Evolutionary conservation across 768 basidiomycete genomes (phyloP).

Genomic region (Trametes coccinea): DNA sequence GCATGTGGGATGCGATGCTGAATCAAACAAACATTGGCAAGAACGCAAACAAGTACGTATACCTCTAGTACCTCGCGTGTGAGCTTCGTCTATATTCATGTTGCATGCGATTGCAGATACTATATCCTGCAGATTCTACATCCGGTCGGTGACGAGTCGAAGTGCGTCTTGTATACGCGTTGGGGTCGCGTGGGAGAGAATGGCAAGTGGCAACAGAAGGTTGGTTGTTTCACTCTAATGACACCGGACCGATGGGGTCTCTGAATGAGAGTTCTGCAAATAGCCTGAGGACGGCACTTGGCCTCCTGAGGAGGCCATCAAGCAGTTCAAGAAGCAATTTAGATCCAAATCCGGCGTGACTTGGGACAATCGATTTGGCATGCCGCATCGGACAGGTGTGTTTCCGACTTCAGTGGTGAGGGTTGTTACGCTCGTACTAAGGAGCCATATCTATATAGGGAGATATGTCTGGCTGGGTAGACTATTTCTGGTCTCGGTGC

Average conservation of each 20-base stretch:
- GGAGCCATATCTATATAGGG: constrained; percentile 34
- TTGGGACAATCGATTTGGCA: constrained; percentile 54
- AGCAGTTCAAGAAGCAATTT: constrained; percentile 62
- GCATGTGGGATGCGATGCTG: constrained; percentile 60
- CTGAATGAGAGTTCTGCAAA: background rate
- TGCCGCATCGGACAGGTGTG: constrained; percentile 52
- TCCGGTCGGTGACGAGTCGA: constrained; percentile 40
- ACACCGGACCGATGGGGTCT: too few species aligned
- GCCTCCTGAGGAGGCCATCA: constrained; percentile 38
- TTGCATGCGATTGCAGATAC: constrained; percentile 39
- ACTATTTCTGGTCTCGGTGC: background rate
- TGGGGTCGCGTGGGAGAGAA: constrained; percentile 64
- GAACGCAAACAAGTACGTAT: constrained; percentile 50
- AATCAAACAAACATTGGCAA: constrained; percentile 58
- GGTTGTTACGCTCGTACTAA: background rate
- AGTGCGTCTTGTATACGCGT: constrained; percentile 48
- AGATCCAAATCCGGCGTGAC: constrained; percentile 48
- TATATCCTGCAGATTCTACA: constrained; percentile 61
- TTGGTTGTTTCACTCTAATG: constrained; percentile 19
- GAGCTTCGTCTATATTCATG: background rate
- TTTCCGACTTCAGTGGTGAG: background rate
- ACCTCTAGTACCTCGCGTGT: background rate
- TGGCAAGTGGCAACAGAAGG: constrained; percentile 52
- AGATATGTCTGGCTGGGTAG: constrained; percentile 64
- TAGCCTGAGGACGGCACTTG: constrained; percentile 46